Conservation (phyloP, 805 yeast species). For the Torulaspora franciscae region DNA sequence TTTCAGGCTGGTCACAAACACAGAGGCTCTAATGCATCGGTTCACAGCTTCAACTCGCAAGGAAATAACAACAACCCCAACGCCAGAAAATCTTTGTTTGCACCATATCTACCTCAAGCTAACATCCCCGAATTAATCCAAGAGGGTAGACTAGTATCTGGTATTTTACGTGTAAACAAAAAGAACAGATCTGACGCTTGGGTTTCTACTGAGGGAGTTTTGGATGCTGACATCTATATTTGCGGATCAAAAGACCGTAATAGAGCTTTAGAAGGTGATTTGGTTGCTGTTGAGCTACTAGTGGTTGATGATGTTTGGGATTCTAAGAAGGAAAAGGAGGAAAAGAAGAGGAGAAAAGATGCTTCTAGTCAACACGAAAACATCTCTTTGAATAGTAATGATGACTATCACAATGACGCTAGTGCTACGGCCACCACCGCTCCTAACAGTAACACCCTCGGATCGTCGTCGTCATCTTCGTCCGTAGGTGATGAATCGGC, state of each 20-base stretch:
- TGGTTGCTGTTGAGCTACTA: conserved; percentile 90
- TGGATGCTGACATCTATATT: conserved; percentile 94
- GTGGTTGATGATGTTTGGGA: conserved; percentile 98
- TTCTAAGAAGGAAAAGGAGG: conserved; percentile 93
- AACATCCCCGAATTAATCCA: conserved; percentile 82
- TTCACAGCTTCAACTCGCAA: conserved; percentile 42
- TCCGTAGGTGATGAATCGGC: conserved; percentile 14
- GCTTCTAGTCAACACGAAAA: conserved; percentile 41
- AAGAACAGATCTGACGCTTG: conserved; percentile 97
- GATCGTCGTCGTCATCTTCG: conserved; percentile 18
- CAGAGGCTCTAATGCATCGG: conserved; percentile 64
- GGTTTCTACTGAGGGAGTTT: conserved; percentile 92
- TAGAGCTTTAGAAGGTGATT: conserved; percentile 93
- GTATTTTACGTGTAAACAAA: conserved; percentile 88
- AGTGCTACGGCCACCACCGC: conserved; percentile 45
- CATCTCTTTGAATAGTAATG: conserved; percentile 39
- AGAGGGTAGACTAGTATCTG: conserved; percentile 89
- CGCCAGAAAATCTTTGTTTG: conserved; percentile 75
- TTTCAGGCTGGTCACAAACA: conserved; percentile 79
- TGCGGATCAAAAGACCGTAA: conserved; percentile 98
- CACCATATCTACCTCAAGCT: conserved; percentile 93
- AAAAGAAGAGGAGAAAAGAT: conserved; percentile 87
- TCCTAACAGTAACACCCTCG: conserved; percentile 17
- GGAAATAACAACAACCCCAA: conserved; percentile 37
- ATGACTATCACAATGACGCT: conserved; percentile 78